phyloP scores from a whole-genome alignment of 257 asterid genomes.

The Solanum corneliomulleri region DNA sequence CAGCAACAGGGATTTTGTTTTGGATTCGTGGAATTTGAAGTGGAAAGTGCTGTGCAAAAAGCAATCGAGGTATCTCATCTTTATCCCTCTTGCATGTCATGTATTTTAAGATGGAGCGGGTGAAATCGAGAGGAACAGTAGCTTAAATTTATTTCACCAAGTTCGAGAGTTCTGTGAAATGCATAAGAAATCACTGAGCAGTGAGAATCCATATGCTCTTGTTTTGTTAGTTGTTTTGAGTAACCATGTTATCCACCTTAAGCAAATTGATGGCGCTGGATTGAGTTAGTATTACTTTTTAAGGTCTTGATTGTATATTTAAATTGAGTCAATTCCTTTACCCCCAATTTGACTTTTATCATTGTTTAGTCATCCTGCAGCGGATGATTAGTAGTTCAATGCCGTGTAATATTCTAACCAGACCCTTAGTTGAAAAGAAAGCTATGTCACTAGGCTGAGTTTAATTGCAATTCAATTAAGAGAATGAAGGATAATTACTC shows the following conservation, averaged over 20 bases:
- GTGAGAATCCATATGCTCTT: background rate
- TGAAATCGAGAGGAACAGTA: background rate
- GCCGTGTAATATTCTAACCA: background rate
- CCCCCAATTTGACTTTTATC: background rate
- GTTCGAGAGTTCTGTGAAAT: background rate
- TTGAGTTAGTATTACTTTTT: background rate
- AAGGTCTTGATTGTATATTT: background rate
- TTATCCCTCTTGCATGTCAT: background rate
- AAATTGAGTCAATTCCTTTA: background rate
- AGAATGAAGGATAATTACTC: background rate
- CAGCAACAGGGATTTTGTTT: conserved; percentile 54
- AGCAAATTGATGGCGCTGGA: background rate
- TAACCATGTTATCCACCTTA: background rate
- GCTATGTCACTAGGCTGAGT: background rate
- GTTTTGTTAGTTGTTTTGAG: background rate
- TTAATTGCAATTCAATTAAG: background rate
- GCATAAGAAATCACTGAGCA: background rate
- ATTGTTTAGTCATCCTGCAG: background rate
- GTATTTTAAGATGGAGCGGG: background rate
- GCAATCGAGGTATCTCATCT: conserved; percentile 56
- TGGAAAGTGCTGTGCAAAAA: conserved; percentile 51
- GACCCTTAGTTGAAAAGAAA: background rate
- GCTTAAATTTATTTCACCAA: background rate
- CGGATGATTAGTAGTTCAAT: background rate
- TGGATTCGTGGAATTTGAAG: conserved; percentile 83